Evolutionary conservation across 2,329 filamentous ascomycete genomes (phyloP).

Genomic region (Apiospora aurea): DNA sequence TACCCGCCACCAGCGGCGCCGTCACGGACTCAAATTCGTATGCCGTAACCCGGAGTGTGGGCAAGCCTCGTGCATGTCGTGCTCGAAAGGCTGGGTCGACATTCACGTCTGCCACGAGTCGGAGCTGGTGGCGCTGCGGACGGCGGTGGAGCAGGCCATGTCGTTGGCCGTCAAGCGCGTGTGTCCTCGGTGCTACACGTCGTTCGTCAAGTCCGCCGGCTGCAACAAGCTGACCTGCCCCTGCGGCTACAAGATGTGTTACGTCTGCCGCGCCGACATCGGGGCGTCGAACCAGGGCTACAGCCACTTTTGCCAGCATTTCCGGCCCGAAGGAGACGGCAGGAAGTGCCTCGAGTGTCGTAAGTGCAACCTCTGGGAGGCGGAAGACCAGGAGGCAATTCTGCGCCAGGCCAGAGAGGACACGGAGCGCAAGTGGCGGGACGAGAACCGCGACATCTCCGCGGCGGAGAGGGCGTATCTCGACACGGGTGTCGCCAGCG

Average conservation of each 20-base stretch:
- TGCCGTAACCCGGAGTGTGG: constrained; percentile 76
- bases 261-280: constrained; percentile 85
- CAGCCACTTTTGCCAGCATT: constrained; percentile 95
- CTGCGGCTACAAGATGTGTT: constrained; percentile 98
- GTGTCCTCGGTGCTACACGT: constrained; percentile 88
- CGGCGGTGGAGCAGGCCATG: constrained; percentile 90
- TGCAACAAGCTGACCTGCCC: constrained; percentile 98
- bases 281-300: constrained; percentile 74
- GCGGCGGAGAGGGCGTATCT: constrained; percentile 63
- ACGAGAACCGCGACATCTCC: constrained; percentile 66
- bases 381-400: constrained; percentile 74
- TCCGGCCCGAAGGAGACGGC: constrained; percentile 78
- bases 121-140: constrained; percentile 80
- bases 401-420: constrained; percentile 73
- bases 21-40: constrained; percentile 77
- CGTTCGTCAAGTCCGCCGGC: constrained; percentile 90
- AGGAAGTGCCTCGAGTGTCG: constrained; percentile 79
- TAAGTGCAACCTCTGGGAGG: constrained; percentile 80
- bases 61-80: constrained; percentile 80
- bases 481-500: constrained; percentile 54
- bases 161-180: constrained; percentile 94
- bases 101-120: constrained; percentile 91
- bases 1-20: constrained; percentile 71
- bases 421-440: constrained; percentile 75
- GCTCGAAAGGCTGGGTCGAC: constrained; percentile 83